These are phyloP conservation scores for Exophiala viscosa DNA, from an alignment of 2,329 filamentous ascomycete species.

Conservation along the genomic window DNA sequence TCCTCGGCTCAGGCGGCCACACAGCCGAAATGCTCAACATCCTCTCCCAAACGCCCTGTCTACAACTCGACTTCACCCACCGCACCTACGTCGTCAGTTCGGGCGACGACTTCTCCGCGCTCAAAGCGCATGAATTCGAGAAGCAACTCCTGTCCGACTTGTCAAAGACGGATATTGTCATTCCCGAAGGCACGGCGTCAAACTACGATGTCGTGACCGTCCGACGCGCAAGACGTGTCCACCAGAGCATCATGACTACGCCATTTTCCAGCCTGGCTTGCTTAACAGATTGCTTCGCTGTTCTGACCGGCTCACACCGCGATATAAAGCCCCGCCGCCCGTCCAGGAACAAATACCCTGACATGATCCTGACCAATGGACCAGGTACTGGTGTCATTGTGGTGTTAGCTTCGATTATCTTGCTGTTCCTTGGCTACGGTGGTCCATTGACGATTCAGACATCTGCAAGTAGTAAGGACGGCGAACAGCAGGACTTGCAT, in stretches of 20 bases:
- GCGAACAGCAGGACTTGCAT: background rate
- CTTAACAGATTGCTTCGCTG: conserved; percentile 58
- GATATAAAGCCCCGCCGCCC: conserved; percentile 30
- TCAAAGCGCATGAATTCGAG: conserved; percentile 64
- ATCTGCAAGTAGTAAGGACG: conserved; percentile 32
- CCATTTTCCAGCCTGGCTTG: conserved; percentile 57
- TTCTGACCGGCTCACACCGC: conserved; percentile 46
- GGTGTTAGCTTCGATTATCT: conserved; percentile 52
- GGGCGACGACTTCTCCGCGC: conserved; percentile 69
- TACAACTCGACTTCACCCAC: conserved; percentile 48
- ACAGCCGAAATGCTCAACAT: conserved; percentile 92
- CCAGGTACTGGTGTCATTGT: conserved; percentile 84
- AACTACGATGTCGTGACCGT: conserved; percentile 65
- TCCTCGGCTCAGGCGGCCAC: conserved; percentile 90
- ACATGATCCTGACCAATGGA: conserved; percentile 80
- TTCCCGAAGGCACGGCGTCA: conserved; percentile 48
- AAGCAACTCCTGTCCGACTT: conserved; percentile 58
- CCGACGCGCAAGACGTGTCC: conserved; percentile 72
- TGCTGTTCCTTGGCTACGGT: conserved; percentile 49
- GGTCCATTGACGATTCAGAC: conserved; percentile 35
- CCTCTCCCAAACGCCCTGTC: conserved; percentile 58
- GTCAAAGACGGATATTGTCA: background rate
- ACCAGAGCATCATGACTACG: conserved; percentile 67
- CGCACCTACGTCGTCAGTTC: conserved; percentile 78
- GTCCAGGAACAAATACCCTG: conserved; percentile 51